Conservation (phyloP, 495 filamentous ascomycete genomes). For the Hypoxylon fragiforme region DNA sequence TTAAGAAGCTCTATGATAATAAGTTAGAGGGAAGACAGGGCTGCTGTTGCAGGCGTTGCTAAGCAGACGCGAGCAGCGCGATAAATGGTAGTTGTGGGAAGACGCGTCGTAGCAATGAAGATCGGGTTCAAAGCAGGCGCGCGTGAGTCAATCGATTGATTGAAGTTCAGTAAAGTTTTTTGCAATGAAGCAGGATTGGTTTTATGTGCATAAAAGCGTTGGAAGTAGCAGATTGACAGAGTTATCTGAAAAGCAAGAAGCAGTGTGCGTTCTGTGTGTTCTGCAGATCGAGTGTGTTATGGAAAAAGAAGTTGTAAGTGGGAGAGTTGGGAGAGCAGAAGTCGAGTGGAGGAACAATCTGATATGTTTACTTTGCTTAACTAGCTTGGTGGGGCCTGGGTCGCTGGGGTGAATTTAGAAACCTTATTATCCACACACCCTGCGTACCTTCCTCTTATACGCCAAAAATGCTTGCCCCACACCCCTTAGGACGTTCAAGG, state of each 20-base stretch:
- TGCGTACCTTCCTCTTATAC: too few species aligned
- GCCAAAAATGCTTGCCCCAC: too few species aligned
- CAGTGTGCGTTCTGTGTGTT: too few species aligned
- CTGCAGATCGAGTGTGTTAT: too few species aligned
- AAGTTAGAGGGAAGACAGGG: not conserved
- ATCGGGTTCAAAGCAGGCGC: slow-evolving; percentile 13
- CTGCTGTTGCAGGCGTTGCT: slow-evolving; percentile 9
- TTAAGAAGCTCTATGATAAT: not conserved
- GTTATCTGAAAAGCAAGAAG: slow-evolving; percentile 2
- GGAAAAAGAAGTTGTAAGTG: too few species aligned
- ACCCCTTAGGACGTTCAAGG: too few species aligned
- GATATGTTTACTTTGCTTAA: too few species aligned
- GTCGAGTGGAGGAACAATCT: too few species aligned
- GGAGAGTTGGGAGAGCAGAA: too few species aligned
- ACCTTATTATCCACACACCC: too few species aligned
- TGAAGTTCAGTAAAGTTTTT: slow-evolving; percentile 4
- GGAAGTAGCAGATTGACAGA: slow-evolving; percentile 22
- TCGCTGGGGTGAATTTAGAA: too few species aligned
- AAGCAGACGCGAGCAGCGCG: slow-evolving; percentile 7
- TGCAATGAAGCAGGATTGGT: slow-evolving; percentile 24
- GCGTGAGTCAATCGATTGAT: slow-evolving; percentile 2
- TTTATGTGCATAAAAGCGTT: slow-evolving; percentile 15
- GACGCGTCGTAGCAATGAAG: slow-evolving; percentile 25
- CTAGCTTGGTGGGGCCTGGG: too few species aligned
- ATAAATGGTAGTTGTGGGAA: not conserved